phyloP scores from a whole-genome alignment of 2,329 filamentous ascomycete species.

The Aspergillus ochraceus region DNA sequence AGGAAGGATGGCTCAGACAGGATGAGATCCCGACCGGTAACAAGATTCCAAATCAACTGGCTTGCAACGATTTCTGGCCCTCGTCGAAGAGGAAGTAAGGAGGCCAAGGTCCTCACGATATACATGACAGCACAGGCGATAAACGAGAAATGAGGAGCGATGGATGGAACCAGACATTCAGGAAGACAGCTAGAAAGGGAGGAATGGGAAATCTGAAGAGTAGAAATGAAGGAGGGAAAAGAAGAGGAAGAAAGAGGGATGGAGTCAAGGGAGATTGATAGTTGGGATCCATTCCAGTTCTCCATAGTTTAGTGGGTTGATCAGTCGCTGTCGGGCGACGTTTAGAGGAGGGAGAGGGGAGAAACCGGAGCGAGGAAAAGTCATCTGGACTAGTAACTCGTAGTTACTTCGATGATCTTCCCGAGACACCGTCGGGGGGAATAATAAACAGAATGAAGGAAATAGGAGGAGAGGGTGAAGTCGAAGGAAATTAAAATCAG shows the following conservation, averaged over 20 bases:
- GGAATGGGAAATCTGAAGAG: background rate
- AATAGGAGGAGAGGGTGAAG: background rate
- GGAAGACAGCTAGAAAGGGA: background rate
- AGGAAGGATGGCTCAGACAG: too few relatives aligned
- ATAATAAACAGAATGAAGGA: background rate
- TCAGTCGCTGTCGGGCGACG: conserved; percentile 2
- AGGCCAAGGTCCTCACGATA: background rate
- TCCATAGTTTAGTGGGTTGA: background rate
- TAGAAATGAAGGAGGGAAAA: background rate
- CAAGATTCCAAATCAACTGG: too few relatives aligned
- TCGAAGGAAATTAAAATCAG: background rate
- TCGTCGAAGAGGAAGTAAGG: background rate
- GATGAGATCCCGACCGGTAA: too few relatives aligned
- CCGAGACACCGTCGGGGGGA: background rate
- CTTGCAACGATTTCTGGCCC: background rate
- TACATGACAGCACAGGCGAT: background rate
- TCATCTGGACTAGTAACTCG: conserved; percentile 5
- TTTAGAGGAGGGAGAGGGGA: conserved; percentile 4
- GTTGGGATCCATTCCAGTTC: background rate
- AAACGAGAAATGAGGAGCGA: background rate
- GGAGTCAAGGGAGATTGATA: background rate
- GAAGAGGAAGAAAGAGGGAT: background rate
- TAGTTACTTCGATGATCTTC: conserved; percentile 1
- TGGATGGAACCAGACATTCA: background rate
- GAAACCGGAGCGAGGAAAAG: background rate